These are phyloP conservation scores for Crucihimalaya himalaica DNA, from an alignment of 345 rosid species.

Conservation along the genomic window DNA sequence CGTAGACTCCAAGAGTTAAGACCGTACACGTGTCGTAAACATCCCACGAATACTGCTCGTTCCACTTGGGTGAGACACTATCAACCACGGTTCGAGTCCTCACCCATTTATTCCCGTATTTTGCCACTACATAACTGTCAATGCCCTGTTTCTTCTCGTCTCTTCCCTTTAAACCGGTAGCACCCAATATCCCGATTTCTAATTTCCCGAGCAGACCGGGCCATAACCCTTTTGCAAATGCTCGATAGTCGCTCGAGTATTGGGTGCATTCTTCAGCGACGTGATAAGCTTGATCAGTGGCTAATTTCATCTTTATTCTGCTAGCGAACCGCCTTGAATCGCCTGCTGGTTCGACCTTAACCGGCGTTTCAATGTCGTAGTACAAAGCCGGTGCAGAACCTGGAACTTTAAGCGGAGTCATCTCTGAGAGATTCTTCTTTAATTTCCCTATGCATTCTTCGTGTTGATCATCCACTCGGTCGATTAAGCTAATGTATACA, in stretches of 20 bases:
- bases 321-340: conserved; percentile 27
- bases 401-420: conserved; percentile 23
- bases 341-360: neutral
- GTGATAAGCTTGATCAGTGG: conserved; percentile 36
- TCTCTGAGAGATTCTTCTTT: conserved; percentile 22
- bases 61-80: conserved; percentile 23
- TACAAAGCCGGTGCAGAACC: conserved; percentile 20
- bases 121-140: conserved; percentile 29
- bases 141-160: neutral
- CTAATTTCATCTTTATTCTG: conserved; percentile 29
- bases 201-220: conserved; percentile 5
- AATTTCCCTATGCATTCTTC: conserved; percentile 9
- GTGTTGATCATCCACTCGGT: neutral
- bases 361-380: conserved; percentile 20
- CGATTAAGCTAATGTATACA: neutral
- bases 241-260: conserved; percentile 24
- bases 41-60: conserved; percentile 33
- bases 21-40: conserved; percentile 14
- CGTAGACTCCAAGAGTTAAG: conserved; percentile 27
- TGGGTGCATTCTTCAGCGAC: conserved; percentile 16
- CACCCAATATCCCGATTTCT: conserved; percentile 29
- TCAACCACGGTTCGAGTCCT: conserved; percentile 36
- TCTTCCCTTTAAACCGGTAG: conserved; percentile 7
- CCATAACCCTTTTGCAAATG: conserved; percentile 30
- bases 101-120: conserved; percentile 35